Evolutionary conservation across 345 rosid genomes (phyloP).

Genomic region (Populus tremula): DNA sequence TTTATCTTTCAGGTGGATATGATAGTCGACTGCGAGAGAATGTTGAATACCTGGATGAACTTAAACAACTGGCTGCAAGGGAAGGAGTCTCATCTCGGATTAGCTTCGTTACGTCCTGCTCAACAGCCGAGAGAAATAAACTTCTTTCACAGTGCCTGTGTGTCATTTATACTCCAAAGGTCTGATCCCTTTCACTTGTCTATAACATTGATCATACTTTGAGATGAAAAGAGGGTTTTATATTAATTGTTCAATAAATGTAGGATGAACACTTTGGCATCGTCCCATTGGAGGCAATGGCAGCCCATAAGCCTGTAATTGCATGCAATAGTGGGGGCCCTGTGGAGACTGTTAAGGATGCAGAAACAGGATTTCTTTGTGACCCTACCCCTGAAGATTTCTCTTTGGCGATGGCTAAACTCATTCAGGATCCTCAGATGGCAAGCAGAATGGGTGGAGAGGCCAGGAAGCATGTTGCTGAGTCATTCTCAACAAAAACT

Average conservation of each 20-base stretch:
- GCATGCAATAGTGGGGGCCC: slow-evolving; percentile 98
- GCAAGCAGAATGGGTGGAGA: slow-evolving; percentile 63
- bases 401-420: slow-evolving; percentile 63
- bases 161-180: slow-evolving; percentile 86
- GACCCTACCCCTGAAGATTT: slow-evolving; percentile 60
- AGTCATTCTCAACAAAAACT: slow-evolving; percentile 60
- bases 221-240: neutral
- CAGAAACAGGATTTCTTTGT: slow-evolving; percentile 77
- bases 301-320: slow-evolving; percentile 78
- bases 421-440: slow-evolving; percentile 53
- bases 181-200: slow-evolving; percentile 18
- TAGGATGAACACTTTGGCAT: slow-evolving; percentile 95
- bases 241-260: slow-evolving; percentile 7
- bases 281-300: slow-evolving; percentile 98
- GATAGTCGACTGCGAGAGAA: slow-evolving; percentile 76
- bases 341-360: slow-evolving; percentile 67
- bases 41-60: slow-evolving; percentile 79
- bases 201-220: neutral
- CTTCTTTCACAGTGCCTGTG: slow-evolving; percentile 67
- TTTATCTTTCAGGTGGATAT: slow-evolving; percentile 61
- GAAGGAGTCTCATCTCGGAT: slow-evolving; percentile 57
- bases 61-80: slow-evolving; percentile 55
- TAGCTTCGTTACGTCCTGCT: slow-evolving; percentile 70
- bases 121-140: slow-evolving; percentile 78
- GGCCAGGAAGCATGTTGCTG: slow-evolving; percentile 54